Base-by-base conservation (phyloP, 140 eudicot genomes). In the Flaveria floridana region DNA sequence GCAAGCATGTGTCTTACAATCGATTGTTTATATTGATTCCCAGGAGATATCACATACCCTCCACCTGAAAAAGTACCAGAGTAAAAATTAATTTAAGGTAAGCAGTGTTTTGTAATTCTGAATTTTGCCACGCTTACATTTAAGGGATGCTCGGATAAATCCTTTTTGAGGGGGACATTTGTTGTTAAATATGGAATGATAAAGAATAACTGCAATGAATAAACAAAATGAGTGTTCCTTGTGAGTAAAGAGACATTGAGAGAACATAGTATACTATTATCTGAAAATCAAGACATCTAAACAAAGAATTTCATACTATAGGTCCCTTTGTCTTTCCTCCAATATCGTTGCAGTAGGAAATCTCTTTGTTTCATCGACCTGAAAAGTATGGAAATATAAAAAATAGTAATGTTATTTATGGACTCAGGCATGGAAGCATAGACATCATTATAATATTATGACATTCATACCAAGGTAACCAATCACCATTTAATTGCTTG, bases 261-360 rank as follows among this genome's bases (percentile, higher is more conserved):
- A 9, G 62, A 5, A 55, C 18, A 55, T 19, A 47, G 48, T 16
- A 18, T 20, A 20, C 34, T 42, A 58, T 57, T 58, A 71, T 72
- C 30, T n/a, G 15, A 19, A 23, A 74, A 48, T 30, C 26, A 34
- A 46, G 46, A 68, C 8, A 68, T 44, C 3, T 21, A 6, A 56
- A 5, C 8, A 25, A 42, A 50, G 28, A 61, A 50, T 12, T 63
- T 25, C 42, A 6, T 41, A 89, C 96, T 82, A 67, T 89, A 89
- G 65, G 96, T 81, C 15, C 92, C 96, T 37, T 84, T 85, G 12
- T 87, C 88, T 23, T 89, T 92, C 85, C 77, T 86, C 96, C 96
- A 89, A 62, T 81, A 76, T 2, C 92, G 96, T 21, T 81, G 85
- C 78, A 89, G 72, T 71, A 89, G 73, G 19, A 89, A 81, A 76